Evolutionary conservation across 345 rosid species (phyloP).

Genomic region (Murraya paniculata): DNA sequence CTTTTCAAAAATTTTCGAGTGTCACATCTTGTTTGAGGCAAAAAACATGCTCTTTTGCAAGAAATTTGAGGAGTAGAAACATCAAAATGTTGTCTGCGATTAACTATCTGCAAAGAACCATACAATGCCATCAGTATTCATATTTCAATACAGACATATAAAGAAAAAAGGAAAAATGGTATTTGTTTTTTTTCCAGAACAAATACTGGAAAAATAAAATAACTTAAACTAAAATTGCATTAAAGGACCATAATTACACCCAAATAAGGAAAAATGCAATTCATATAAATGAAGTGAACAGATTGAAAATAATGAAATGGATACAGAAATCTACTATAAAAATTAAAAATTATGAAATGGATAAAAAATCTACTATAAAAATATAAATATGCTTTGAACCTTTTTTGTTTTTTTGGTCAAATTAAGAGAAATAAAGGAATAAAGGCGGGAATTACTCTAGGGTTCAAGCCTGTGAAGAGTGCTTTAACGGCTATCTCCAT

Average conservation of each 20-base stretch:
- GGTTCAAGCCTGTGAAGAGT: constrained; percentile 27
- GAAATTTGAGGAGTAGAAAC: constrained; percentile 21
- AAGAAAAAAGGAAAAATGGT: too few relatives aligned
- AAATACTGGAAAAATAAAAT: background rate
- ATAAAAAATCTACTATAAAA: background rate
- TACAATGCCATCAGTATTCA: background rate
- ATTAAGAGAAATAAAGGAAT: background rate
- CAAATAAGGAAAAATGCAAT: background rate
- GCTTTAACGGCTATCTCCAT: constrained; percentile 38
- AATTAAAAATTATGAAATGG: background rate
- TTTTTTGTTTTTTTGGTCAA: background rate
- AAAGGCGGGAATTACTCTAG: constrained; percentile 15
- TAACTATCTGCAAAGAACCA: constrained; percentile 35
- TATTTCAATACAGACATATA: background rate
- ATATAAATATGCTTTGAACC: background rate
- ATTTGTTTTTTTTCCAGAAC: background rate
- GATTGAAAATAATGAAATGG: background rate
- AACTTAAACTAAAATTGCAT: background rate
- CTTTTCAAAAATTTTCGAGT: constrained; percentile 15
- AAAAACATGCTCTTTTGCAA: constrained; percentile 27
- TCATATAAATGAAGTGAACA: background rate
- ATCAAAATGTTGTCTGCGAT: constrained; percentile 23
- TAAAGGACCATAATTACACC: background rate
- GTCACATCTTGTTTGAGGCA: constrained; percentile 21
- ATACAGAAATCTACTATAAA: too few relatives aligned